Evolutionary conservation across 495 filamentous ascomycete species (phyloP), one percentile per base, ranked within the genome.

Genomic region (Oleoguttula mirabilis): DNA sequence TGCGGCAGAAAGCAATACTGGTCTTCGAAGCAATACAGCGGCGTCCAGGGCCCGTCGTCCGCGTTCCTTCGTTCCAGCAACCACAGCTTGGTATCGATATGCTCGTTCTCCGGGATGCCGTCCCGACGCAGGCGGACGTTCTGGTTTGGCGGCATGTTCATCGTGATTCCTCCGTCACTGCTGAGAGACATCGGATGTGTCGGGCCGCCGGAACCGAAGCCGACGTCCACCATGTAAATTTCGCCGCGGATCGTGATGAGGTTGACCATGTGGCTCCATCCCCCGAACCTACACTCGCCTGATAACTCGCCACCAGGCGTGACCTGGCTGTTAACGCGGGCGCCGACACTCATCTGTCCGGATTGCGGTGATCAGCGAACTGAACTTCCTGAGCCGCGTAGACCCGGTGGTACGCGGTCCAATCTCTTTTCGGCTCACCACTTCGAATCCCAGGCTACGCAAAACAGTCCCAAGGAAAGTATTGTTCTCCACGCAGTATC

Each of bases 401-500:
- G n/a, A n/a, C n/a, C n/a, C n/a, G n/a, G n/a, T n/a, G n/a, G n/a
- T n/a, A n/a, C n/a, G n/a, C n/a, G n/a, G n/a, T n/a, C n/a, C n/a
- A n/a, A n/a, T n/a, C n/a, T n/a, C n/a, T n/a, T n/a, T n/a, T n/a
- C 12, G 41, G n/a, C 32, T 44, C 21, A 37, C 32, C 47, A 78
- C 60, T 0, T 58, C 50, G 42, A 69, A 88, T 0, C 79, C 82
- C 3, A 85, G 54, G n/a, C 65, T 72, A 16, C 71, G 59, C 14
- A 90, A 58, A 19, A 84, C 60, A 16, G 66, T 66, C 21, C 69
- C 68, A 24, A 86, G 80, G 33, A 85, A 71, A 21, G 66, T 64
- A 54, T 77, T 87, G 36, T 71, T 67, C 50, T 87, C 82, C 67
- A 87, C 76, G 61, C 80, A 86, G 54, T 87, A 87, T 0, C 82